Percentiles rank a stretch among this genome's conserved stretches.
phyloP scores from a whole-genome alignment of 2,329 filamentous ascomycete genomes.

The Fusarium brachygibbosum region DNA sequence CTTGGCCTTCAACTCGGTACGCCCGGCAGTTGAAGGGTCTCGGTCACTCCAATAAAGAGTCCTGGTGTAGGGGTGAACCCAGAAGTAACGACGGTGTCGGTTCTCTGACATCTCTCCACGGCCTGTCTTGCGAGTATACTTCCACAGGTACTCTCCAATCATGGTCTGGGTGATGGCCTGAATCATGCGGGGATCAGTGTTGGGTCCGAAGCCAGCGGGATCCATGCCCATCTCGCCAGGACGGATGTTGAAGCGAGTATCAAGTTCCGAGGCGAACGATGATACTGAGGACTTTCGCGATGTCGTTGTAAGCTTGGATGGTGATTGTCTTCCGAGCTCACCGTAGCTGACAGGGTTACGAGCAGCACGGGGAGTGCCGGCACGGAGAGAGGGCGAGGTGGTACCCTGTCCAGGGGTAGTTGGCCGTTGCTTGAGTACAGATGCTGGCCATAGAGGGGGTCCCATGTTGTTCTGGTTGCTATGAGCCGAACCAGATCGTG shows the following conservation, averaged over 20 bases:
- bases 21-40: conserved; percentile 85
- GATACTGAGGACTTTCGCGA: conserved; percentile 83
- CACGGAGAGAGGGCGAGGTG: conserved; percentile 55
- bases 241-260: conserved; percentile 85
- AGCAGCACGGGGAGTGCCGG: conserved; percentile 65
- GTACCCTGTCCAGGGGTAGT: conserved; percentile 70
- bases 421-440: conserved; percentile 71
- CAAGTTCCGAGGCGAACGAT: conserved; percentile 94
- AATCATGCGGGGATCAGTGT: conserved; percentile 96
- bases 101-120: conserved; percentile 89
- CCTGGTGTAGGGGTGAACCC: conserved; percentile 97
- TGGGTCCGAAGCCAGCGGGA: conserved; percentile 72
- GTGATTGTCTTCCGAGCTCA: conserved; percentile 63
- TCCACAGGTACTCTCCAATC: conserved; percentile 99
- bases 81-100: conserved; percentile 95
- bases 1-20: conserved; percentile 82
- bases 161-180: conserved; percentile 99
- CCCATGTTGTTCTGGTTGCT: conserved; percentile 74
- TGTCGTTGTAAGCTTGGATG: conserved; percentile 55
- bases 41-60: conserved; percentile 97
- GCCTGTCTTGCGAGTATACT: conserved; percentile 96
- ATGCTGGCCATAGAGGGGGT: conserved; percentile 86
- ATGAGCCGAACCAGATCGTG: conserved; percentile 70
- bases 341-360: conserved; percentile 64
- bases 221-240: conserved; percentile 68